Evolutionary conservation across 169 alveolate genomes (phyloP), one percentile per base, ranked within the genome.

Genomic region (Plasmodium berghei): DNA sequence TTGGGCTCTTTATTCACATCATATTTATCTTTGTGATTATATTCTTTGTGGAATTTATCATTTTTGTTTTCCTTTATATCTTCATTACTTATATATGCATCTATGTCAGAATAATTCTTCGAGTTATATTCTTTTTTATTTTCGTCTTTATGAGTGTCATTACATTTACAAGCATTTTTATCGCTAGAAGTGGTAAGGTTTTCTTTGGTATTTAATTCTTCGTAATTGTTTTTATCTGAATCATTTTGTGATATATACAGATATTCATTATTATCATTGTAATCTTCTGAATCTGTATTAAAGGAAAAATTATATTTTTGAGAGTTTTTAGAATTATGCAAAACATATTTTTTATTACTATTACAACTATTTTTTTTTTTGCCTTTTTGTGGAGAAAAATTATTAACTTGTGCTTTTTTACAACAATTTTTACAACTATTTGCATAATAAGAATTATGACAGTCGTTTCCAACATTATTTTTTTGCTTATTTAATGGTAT

Each of bases 281-380:
- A 59, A 59, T 80, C 75, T 52, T 49, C 75, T 42, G 90, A 67
- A 80, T 80, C 90, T 80, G 90, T 49, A 70, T 80, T 45, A 70
- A 67, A 70, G 61, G 90, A 45, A 80, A 80, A 70, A 80, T 26
- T 26, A 46, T 28, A 58, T 28, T 59, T 80, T 66, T 54, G 64
- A 49, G 64, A 48, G 22, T 48, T 70, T 12, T 64, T 56, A 16
- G 67, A 40, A 22, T 26, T 16, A 40, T 64, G 26, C 63, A n/a
- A 14, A 22, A 67, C 18, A 46, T 45, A 34, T 10, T 56, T 67
- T 54, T n/a, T 66, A 55, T 18, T 66, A 28, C 20, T 26, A 46
- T 56, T 40, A 10, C 18, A 58, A 40, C 40, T 58, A 10, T 58
- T 22, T 54, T 66, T 54, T 16, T 69, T 40, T 74, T 61, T 64